These are phyloP conservation scores for Nicotiana sylvestris DNA, from an alignment of 257 asterid species.

Conservation along the genomic window DNA sequence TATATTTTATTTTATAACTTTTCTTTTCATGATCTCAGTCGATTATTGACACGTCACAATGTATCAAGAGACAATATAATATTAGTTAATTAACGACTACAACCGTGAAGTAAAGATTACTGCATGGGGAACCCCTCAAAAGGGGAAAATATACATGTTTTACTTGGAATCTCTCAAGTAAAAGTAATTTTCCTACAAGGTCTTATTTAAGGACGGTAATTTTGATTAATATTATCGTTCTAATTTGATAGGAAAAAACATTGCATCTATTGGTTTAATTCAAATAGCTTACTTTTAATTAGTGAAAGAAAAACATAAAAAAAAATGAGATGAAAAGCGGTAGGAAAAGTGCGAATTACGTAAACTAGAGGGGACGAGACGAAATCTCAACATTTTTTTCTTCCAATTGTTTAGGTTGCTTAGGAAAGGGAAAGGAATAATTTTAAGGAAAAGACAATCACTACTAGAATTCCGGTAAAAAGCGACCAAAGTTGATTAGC, in stretches of 20 bases:
- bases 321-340: background rate
- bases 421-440: background rate
- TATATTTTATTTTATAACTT: background rate
- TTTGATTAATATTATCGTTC: background rate
- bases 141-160: background rate
- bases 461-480: too few species aligned
- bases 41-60: background rate
- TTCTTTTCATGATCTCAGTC: background rate
- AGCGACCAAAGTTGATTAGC: too few species aligned
- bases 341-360: background rate
- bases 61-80: background rate
- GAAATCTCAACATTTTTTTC: background rate
- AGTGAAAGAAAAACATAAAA: background rate
- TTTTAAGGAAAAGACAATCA: background rate
- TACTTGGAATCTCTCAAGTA: background rate
- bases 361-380: background rate
- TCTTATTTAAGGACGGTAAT: background rate
- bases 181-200: background rate
- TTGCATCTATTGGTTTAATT: background rate
- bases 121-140: background rate
- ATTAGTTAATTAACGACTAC: background rate
- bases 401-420: slow-evolving; percentile 6
- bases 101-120: background rate
- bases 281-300: background rate
- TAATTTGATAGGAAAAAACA: background rate